A percentile compares a stretch with the other conserved stretches of the same genome.
Evolutionary conservation across 179 eudicot genomes (phyloP).

Genomic region (Nepenthes alata): DNA sequence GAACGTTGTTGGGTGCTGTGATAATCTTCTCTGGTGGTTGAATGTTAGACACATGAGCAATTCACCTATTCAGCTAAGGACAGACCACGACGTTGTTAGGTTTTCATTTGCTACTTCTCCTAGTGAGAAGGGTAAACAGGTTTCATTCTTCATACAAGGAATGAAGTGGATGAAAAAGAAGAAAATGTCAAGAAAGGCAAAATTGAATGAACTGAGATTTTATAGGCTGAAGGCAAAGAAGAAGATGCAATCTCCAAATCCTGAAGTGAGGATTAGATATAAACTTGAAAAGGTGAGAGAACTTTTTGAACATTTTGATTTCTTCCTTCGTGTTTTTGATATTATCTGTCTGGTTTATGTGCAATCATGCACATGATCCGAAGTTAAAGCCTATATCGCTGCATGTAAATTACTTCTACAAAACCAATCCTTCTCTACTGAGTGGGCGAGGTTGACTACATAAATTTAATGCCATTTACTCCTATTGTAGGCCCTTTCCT

Average conservation of each 20-base stretch:
- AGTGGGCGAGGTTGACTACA: no score
- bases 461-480: no score
- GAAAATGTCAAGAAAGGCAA: constrained; percentile 52
- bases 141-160: constrained; percentile 8
- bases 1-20: background rate
- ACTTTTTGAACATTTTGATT: background rate
- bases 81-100: constrained; percentile 51
- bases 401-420: no score
- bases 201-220: constrained; percentile 67
- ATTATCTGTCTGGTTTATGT: no score
- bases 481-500: no score
- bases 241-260: constrained; percentile 87
- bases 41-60: constrained; percentile 26
- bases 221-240: constrained; percentile 82
- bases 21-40: constrained; percentile 13
- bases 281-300: constrained; percentile 71
- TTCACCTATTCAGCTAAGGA: constrained; percentile 49
- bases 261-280: constrained; percentile 82
- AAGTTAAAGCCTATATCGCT: no score
- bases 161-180: constrained; percentile 19
- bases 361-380: no score
- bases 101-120: constrained; percentile 24
- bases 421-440: no score
- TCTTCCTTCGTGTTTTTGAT: background rate
- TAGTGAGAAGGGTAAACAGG: constrained; percentile 3